phyloP scores from a whole-genome alignment of 345 rosid genomes.

The Citrus inodora region DNA sequence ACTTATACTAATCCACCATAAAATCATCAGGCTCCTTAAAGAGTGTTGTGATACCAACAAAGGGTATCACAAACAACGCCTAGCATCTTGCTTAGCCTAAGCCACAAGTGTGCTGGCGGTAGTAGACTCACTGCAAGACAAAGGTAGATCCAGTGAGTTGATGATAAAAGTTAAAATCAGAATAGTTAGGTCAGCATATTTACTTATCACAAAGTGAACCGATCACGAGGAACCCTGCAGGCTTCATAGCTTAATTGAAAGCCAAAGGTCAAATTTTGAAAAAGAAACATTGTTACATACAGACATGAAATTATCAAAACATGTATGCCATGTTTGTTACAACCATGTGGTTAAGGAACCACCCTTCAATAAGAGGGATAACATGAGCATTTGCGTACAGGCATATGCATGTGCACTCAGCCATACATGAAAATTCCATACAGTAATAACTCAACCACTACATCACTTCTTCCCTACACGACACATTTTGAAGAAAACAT shows the following conservation, averaged over 20 bases:
- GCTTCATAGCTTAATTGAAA: not conserved
- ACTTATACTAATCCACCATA: not conserved
- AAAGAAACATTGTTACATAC: not conserved
- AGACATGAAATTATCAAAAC: not conserved
- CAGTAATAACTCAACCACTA: not conserved
- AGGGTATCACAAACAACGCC: conserved; percentile 6
- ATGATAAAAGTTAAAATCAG: not conserved
- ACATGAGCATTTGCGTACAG: not conserved
- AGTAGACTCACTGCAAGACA: conserved; percentile 55
- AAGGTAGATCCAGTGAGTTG: not conserved
- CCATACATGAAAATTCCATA: not conserved
- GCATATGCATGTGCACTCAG: not conserved
- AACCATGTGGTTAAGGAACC: not conserved
- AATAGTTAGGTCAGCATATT: too few relatives aligned
- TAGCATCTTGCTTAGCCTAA: conserved; percentile 20
- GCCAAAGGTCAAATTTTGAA: not conserved
- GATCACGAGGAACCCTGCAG: not conserved
- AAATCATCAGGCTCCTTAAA: not conserved
- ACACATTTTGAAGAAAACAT: not conserved
- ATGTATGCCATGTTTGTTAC: not conserved
- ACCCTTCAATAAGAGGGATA: not conserved
- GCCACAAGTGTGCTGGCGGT: conserved; percentile 72
- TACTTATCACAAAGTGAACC: not conserved
- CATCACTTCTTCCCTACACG: not conserved
- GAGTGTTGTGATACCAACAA: not conserved